phyloP scores from a whole-genome alignment of 192 early-diverging fungal species.

The Gaertneriomyces semiglobifer region DNA sequence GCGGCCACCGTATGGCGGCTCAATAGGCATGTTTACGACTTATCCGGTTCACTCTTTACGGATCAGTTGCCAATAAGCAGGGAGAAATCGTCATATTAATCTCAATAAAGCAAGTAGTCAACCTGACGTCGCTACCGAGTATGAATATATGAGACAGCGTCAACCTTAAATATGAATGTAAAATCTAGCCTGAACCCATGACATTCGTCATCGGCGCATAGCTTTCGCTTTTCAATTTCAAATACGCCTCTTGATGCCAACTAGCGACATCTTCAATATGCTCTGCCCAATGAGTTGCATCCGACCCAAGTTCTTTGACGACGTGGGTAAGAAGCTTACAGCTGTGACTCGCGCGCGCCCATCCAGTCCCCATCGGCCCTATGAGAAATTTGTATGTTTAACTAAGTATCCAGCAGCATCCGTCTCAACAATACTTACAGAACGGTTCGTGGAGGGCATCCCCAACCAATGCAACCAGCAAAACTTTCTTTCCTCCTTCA shows the following conservation, averaged over 20 bases:
- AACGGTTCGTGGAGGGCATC: slow-evolving; percentile 28
- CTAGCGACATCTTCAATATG: neutral
- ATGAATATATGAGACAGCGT: neutral
- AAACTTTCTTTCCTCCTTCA: neutral
- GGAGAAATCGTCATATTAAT: too few species aligned
- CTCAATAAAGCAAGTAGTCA: too few species aligned
- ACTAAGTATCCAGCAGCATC: too few species aligned
- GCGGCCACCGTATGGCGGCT: too few species aligned
- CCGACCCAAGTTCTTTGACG: slow-evolving; percentile 9
- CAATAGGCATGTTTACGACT: too few species aligned
- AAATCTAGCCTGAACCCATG: neutral
- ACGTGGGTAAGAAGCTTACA: slow-evolving; percentile 9
- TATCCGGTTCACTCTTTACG: too few species aligned
- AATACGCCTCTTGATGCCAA: slow-evolving; percentile 11
- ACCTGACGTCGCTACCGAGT: neutral
- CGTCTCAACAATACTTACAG: neutral
- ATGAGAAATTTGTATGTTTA: neutral
- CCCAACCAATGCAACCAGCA: slow-evolving; percentile 26
- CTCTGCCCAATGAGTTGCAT: slow-evolving; percentile 6
- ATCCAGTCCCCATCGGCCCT: slow-evolving; percentile 24
- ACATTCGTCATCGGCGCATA: slow-evolving; percentile 23
- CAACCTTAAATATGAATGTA: neutral
- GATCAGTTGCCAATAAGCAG: too few species aligned
- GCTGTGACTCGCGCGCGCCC: slow-evolving; percentile 19
- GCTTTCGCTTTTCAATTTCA: slow-evolving; percentile 15